Evolutionary conservation across 768 basidiomycete species (phyloP), one percentile per base, ranked within the genome.

Genomic region (Agaricus blazei): DNA sequence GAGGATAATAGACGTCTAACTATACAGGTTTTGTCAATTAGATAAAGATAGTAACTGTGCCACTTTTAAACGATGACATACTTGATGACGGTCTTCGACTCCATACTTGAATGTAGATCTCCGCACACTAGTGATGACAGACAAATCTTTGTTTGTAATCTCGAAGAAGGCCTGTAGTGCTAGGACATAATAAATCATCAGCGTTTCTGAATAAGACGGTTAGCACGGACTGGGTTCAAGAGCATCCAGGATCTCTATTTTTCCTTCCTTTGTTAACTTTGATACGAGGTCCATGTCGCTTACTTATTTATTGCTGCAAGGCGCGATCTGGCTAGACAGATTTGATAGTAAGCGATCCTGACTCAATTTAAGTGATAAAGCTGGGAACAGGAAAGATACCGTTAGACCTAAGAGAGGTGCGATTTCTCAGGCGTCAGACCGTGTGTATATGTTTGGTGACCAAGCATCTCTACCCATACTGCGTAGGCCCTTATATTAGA

Each of bases 1-100:
- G 51, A 0, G 83, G 85, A 61, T 84, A 87, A 64, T 87, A 89
- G 0, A 87, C 70, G 59, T 88, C 87, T 29, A 88, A 75, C 85
- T 34, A 11, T 11, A 6, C 11, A 7, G 11, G 1, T 1, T 7
- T 34, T 34, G 34, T 6, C 8, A 34, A 34, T 88, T 3, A 47
- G 24, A 2, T 3, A 11, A 28, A 28, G 31, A 34, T 34, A n/a
- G 27, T 19, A 19, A 19, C 19, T 19, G 19, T 19, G 19, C 19
- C 19, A 12, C 29, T 28, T 12, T 48, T 43, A n/a, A n/a, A 40
- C 40, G 3, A 24, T 11, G 34, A 48, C 70, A 4, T 65, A 77
- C 78, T 68, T 80, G 71, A 57, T 83, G 80, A 29, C 83, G 72
- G 40, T 76, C 79, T 27, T 70, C 74, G 14, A 62, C 48, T 1